phyloP scores from a whole-genome alignment of 257 asterid species.

The Voacanga thouarsii region DNA sequence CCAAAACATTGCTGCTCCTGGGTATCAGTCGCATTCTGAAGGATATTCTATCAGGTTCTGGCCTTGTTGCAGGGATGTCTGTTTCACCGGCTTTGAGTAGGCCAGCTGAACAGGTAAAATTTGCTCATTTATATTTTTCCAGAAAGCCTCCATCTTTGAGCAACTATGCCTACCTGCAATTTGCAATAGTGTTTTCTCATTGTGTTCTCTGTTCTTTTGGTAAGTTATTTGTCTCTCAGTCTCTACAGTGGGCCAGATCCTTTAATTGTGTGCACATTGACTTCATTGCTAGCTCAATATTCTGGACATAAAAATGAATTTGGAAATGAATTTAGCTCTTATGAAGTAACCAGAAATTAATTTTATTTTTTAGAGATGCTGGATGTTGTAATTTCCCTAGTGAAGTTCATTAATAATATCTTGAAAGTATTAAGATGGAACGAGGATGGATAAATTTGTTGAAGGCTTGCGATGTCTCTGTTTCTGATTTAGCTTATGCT shows the following conservation, averaged over 20 bases:
- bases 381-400: background rate
- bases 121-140: slow-evolving; percentile 9
- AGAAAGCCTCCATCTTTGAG: background rate
- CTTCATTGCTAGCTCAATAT: background rate
- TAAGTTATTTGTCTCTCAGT: background rate
- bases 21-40: slow-evolving; percentile 94
- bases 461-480: too few species aligned
- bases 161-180: background rate
- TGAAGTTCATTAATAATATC: background rate
- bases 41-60: slow-evolving; percentile 89
- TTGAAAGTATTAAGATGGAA: background rate
- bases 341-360: background rate
- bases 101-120: slow-evolving; percentile 91
- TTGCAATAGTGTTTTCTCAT: background rate
- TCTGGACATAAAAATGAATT: background rate
- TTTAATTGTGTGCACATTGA: background rate
- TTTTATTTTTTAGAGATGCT: background rate
- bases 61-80: slow-evolving; percentile 70
- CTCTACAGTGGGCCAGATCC: background rate
- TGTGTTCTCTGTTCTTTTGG: background rate
- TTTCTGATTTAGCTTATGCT: background rate
- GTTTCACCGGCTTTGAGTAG: slow-evolving; percentile 90
- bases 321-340: background rate
- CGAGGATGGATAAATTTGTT: background rate
- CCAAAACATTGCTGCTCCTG: slow-evolving; percentile 79